phyloP scores from a whole-genome alignment of 345 rosid genomes.

The Isatis tinctoria region DNA sequence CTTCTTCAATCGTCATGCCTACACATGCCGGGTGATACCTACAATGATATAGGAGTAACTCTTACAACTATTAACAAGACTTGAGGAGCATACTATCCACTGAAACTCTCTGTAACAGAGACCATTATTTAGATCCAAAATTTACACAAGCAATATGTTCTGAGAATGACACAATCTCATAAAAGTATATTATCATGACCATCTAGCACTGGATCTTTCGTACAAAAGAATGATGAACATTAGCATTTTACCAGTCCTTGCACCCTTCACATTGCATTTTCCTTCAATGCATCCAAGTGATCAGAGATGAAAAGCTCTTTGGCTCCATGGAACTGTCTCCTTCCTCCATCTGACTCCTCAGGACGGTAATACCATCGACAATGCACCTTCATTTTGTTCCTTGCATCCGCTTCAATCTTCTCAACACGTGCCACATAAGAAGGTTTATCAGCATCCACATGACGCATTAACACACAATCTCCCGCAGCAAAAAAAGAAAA shows the following conservation, averaged over 20 bases:
- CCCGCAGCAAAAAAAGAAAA: constrained; percentile 57
- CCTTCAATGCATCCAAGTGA: constrained; percentile 70
- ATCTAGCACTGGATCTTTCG: no score
- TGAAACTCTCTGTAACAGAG: neutral
- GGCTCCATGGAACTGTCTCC: no score
- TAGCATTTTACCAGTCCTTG: constrained; percentile 74
- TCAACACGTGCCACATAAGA: constrained; percentile 79
- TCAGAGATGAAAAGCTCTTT: no score
- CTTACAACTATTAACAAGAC: neutral
- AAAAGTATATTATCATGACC: neutral
- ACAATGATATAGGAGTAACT: constrained; percentile 10
- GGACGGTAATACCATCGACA: no score
- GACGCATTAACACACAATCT: constrained; percentile 88
- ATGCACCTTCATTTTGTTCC: no score
- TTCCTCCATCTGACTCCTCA: no score
- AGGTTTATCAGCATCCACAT: constrained; percentile 64
- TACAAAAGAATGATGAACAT: constrained; percentile 8
- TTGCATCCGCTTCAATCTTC: no score
- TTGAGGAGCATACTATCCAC: neutral
- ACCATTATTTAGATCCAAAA: neutral
- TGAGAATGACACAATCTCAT: neutral
- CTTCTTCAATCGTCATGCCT: constrained; percentile 75
- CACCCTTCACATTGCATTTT: constrained; percentile 85
- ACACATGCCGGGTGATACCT: constrained; percentile 96
- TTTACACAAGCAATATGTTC: neutral